Evolutionary conservation across 768 basidiomycete species (phyloP), one percentile per base, ranked within the genome.

Genomic region (Albatrellus ellisii): DNA sequence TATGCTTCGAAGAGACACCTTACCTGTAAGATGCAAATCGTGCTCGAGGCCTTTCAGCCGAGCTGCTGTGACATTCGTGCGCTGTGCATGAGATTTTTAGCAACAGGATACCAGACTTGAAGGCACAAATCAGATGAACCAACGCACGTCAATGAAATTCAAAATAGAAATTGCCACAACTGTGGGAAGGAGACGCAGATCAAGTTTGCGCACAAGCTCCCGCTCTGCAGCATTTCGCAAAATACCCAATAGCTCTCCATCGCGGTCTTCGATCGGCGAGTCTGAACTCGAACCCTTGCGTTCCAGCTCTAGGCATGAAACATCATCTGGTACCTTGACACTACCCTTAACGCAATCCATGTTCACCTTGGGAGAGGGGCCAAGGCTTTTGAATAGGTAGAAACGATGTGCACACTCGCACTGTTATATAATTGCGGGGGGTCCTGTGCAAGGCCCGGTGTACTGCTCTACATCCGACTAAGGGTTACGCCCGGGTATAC

Each of bases 81-180:
- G 62, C 65, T 66, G 29, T 8, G 26, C 20, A 15, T 17, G 36
- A 29, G 7, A 10, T 18, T 21, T 15, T 15, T 20, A 18, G 11
- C 1, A 26, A 36, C 33, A 18, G 37, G 15, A 26, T 17, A 5
- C 21, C 15, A 14, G 22, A 25, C 10, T 2, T 36, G 27, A 6
- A 9, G 10, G 38, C 6, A 17, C 29, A 28, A 12, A 26, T 50
- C 14, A 22, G 45, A 51, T 22, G 35, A 17, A 36, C 9, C 0
- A n/a, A 50, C 59, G 46, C 45, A 79, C 77, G 54, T 79, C 77
- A 45, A 80, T 77, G 48, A 75, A 77, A 48, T 79, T 80, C 72
- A 79, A 70, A 45, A 80, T 67, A 48, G 60, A 77, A 26, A 79
- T 74, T 39, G 77, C 40, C 15, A 75, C 60, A 28, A 80, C 68